Base-by-base conservation (phyloP, 192 early-diverging fungal genomes). In the Backusella luteola region DNA sequence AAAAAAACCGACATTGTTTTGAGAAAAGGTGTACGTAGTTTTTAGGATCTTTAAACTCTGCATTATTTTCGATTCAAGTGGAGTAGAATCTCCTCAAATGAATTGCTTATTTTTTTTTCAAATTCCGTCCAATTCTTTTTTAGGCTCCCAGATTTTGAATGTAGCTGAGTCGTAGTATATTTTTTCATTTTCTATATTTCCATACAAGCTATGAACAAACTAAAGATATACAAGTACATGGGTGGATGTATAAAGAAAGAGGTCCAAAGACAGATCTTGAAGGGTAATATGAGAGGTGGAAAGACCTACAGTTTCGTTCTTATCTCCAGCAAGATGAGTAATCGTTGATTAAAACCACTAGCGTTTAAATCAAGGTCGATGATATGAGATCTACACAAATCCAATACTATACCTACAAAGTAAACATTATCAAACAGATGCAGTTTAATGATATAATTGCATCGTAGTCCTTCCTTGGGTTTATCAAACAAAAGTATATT, bases 291-390 rank as follows among this genome's bases (percentile, higher is more conserved):
- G 42, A 17, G 15, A 4, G 0, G 42, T 0, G 42, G 19, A 21
- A 69, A 41, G n/a, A 83, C 76, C 85, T 87, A 76, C 84, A 81
- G 15, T 9, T 12, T 29, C 11, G 12, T 41, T n/a, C 23, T 14
- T 32, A 52, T 34, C 4, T 19, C n/a, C 42, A 46, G 34, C 6
- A 7, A 32, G 12, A 19, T 66, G 79, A 71, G 91, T 91, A 63
- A 91, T 82, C 29, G 88, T 85, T 19, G 73, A 71, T 17, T 82
- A 70, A 88, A 92, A 26, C 90, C 85, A 21, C 83, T 81, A 9
- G 79, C 78, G 46, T 87, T 89, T 15, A 92, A 82, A 49, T 94
- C 79, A 7, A 94, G 69, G 17, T 93, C 91, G 36, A 85, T 77
- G 5, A 94, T 81, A 66, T 90, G 83, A 41, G 75, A 73, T 69